Evolutionary conservation across 306 rosid genomes (phyloP).

Genomic region (Vigna mungo): DNA sequence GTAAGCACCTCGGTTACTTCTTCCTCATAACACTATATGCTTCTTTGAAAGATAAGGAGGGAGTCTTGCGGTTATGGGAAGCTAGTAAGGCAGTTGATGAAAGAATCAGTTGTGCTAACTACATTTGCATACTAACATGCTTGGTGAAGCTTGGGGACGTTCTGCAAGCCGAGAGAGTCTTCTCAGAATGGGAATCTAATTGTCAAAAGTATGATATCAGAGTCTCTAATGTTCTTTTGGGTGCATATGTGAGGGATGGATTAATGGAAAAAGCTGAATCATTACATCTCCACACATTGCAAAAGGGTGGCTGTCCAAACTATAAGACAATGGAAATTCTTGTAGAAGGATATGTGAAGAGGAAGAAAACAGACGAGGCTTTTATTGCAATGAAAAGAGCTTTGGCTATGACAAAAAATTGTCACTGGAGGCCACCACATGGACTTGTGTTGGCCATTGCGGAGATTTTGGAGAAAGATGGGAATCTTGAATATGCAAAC

Average conservation of each 20-base stretch:
- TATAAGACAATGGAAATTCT: constrained; percentile 96
- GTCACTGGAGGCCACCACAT: constrained; percentile 71
- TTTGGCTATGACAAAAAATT: constrained; percentile 54
- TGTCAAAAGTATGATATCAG: constrained; percentile 71
- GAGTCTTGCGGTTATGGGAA: constrained; percentile 74
- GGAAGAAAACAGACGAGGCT: constrained; percentile 62
- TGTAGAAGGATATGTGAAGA: constrained; percentile 71
- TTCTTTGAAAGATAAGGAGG: constrained; percentile 67
- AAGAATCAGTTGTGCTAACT: constrained; percentile 73
- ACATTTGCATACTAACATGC: constrained; percentile 70
- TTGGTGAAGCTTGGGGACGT: constrained; percentile 77
- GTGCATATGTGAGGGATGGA: constrained; percentile 83
- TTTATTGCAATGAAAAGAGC: constrained; percentile 66
- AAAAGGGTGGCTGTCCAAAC: constrained; percentile 80
- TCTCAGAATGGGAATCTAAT: constrained; percentile 75
- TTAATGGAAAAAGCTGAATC: constrained; percentile 74
- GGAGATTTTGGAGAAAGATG: constrained; percentile 60
- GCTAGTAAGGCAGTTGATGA: constrained; percentile 69
- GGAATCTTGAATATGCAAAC: constrained; percentile 58
- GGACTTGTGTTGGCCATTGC: constrained; percentile 60
- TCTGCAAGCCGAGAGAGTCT: constrained; percentile 65
- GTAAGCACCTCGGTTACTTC: constrained; percentile 73
- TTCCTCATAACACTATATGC: constrained; percentile 79
- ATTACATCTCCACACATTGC: constrained; percentile 70
- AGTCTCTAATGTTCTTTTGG: constrained; percentile 86